Evolutionary conservation across 345 rosid species (phyloP).

Genomic region (Geranium brycei): DNA sequence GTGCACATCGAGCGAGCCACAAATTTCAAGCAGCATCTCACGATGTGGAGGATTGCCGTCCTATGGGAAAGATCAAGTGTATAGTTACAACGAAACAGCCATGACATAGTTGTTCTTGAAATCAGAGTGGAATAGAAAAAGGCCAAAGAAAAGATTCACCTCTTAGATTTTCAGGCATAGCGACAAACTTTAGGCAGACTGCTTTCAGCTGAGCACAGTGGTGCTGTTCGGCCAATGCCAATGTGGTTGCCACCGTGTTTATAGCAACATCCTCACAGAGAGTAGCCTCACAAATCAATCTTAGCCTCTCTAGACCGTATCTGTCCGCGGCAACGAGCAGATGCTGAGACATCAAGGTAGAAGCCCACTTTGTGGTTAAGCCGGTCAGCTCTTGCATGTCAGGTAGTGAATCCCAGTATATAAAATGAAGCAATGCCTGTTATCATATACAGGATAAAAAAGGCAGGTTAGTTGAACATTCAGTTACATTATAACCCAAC

Average conservation of each 20-base stretch:
- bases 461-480: no score
- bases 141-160: constrained; percentile 20
- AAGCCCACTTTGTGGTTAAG: constrained; percentile 44
- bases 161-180: constrained; percentile 47
- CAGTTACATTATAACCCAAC: no score
- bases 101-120: background rate
- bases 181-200: constrained; percentile 56
- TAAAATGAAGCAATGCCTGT: constrained; percentile 64
- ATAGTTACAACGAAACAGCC: background rate
- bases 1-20: no score
- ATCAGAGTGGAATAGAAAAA: background rate
- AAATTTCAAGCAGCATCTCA: no score
- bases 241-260: constrained; percentile 65
- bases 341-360: constrained; percentile 66
- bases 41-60: background rate
- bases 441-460: no score
- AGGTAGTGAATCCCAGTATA: constrained; percentile 71
- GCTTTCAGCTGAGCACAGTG: constrained; percentile 58
- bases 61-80: background rate
- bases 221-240: constrained; percentile 79
- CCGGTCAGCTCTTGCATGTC: constrained; percentile 59
- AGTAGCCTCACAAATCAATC: constrained; percentile 50
- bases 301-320: constrained; percentile 60
- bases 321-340: constrained; percentile 76
- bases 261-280: constrained; percentile 59